These are phyloP conservation scores for Mrakia frigida DNA, from an alignment of 768 basidiomycete species.

Conservation along the genomic window DNA sequence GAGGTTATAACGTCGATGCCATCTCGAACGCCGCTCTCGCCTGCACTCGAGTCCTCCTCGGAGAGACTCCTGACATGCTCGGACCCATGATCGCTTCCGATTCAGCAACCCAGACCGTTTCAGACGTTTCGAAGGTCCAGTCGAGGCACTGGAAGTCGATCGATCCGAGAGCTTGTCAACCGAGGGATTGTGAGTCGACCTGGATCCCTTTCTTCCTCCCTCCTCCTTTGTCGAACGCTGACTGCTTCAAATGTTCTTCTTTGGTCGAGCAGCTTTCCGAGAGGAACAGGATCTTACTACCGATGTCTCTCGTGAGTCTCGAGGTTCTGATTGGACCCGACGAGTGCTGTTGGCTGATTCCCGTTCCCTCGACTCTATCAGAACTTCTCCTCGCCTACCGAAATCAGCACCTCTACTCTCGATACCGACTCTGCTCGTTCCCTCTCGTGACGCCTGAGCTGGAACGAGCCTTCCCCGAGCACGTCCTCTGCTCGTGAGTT, in stretches of 20 bases:
- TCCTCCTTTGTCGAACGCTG: not conserved
- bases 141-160: slow-evolving; percentile 87
- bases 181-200: slow-evolving; percentile 59
- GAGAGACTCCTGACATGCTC: slow-evolving; percentile 74
- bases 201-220: no score
- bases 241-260: not conserved
- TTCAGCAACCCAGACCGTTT: slow-evolving; percentile 61
- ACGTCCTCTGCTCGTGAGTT: slow-evolving; percentile 83
- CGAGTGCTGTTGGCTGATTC: no score
- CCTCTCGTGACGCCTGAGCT: slow-evolving; percentile 63
- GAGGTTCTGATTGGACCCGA: slow-evolving; percentile 48
- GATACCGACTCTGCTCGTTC: slow-evolving; percentile 71
- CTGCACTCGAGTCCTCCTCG: slow-evolving; percentile 80
- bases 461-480: slow-evolving; percentile 67
- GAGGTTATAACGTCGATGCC: slow-evolving; percentile 88
- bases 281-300: not conserved
- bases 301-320: slow-evolving; percentile 32
- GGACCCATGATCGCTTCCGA: not conserved
- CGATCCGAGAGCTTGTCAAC: slow-evolving; percentile 73
- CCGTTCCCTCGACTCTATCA: not conserved
- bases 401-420: slow-evolving; percentile 71
- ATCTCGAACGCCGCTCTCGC: slow-evolving; percentile 82
- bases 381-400: slow-evolving; percentile 53
- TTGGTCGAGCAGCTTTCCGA: not conserved
- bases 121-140: slow-evolving; percentile 72